phyloP scores from a whole-genome alignment of 257 asterid genomes.

The Nicotiana sylvestris region DNA sequence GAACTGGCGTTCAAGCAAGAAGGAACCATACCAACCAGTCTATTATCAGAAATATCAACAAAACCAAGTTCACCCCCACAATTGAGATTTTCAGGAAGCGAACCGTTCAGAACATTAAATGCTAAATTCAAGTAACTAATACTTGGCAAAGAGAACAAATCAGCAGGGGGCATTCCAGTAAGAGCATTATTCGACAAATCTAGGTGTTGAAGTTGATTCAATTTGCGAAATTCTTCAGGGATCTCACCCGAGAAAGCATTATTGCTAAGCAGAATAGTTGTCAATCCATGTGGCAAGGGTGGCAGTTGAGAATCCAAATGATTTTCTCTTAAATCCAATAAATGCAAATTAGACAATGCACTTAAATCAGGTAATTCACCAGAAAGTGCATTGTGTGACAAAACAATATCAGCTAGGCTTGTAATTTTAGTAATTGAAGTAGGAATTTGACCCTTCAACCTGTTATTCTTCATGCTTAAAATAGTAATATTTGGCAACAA shows the following conservation, averaged over 20 bases:
- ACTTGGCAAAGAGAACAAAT: slow-evolving; percentile 35
- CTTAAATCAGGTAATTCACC: slow-evolving; percentile 46
- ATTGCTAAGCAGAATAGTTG: slow-evolving; percentile 32
- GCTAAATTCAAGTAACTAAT: slow-evolving; percentile 41
- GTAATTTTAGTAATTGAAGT: slow-evolving; percentile 26
- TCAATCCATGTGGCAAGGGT: slow-evolving; percentile 37
- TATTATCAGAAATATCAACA: slow-evolving; percentile 60
- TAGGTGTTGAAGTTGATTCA: slow-evolving; percentile 47
- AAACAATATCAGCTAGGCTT: slow-evolving; percentile 32
- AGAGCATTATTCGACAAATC: slow-evolving; percentile 54
- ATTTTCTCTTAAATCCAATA: slow-evolving; percentile 56
- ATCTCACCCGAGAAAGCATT: slow-evolving; percentile 48
- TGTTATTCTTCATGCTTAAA: slow-evolving; percentile 48
- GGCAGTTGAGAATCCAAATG: slow-evolving; percentile 40
- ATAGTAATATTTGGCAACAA: slow-evolving; percentile 42
- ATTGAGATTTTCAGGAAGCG: slow-evolving; percentile 31
- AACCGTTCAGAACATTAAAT: slow-evolving; percentile 44
- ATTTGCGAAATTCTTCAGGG: slow-evolving; percentile 37
- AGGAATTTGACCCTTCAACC: slow-evolving; percentile 40
- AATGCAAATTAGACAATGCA: slow-evolving; percentile 28
- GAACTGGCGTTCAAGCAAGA: slow-evolving; percentile 42
- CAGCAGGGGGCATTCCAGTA: slow-evolving; percentile 24
- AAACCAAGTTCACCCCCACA: slow-evolving; percentile 40
- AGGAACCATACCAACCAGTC: slow-evolving; percentile 49
- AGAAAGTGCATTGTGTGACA: slow-evolving; percentile 43